Conservation (phyloP, 139 green algal genomes). For the Desmodesmus armatus region DNA sequence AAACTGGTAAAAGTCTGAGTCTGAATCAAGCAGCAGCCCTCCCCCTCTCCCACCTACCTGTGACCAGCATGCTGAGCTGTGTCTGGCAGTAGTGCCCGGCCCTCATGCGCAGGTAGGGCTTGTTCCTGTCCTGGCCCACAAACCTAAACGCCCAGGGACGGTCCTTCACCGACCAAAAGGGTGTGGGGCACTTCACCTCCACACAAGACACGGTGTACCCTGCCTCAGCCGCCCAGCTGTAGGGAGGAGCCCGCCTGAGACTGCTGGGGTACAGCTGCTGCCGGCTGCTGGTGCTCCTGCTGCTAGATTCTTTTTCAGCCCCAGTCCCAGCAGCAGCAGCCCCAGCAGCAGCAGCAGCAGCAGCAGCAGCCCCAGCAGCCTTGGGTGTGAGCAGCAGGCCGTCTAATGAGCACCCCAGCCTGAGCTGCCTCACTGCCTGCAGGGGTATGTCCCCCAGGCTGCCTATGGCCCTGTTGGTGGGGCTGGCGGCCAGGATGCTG, state of each 20-base stretch:
- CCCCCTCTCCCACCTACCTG: background rate
- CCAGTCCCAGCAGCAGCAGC: background rate
- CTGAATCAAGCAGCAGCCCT: no score
- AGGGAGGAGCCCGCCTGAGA: conserved; percentile 1
- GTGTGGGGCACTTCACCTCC: conserved; percentile 26
- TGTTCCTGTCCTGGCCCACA: background rate
- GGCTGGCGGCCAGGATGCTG: background rate
- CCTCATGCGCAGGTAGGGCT: conserved; percentile 28
- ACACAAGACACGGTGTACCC: conserved; percentile 8
- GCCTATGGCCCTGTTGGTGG: background rate
- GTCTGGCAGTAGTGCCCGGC: conserved; percentile 27
- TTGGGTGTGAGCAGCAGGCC: background rate
- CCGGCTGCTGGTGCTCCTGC: no score
- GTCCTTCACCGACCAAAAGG: background rate
- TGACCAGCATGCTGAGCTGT: conserved; percentile 38
- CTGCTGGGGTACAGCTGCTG: conserved; percentile 8
- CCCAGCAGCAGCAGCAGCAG: background rate
- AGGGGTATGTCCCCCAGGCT: background rate
- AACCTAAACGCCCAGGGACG: conserved; percentile 20
- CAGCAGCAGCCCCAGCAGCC: background rate
- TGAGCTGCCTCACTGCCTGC: background rate
- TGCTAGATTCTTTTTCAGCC: no score
- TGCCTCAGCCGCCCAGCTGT: conserved; percentile 1
- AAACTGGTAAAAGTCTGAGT: no score
- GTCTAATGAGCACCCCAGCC: conserved; percentile 16